A percentile compares a stretch with the other conserved stretches of the same genome.
phyloP scores from a whole-genome alignment of 345 rosid species.

The Boechera retrofracta region DNA sequence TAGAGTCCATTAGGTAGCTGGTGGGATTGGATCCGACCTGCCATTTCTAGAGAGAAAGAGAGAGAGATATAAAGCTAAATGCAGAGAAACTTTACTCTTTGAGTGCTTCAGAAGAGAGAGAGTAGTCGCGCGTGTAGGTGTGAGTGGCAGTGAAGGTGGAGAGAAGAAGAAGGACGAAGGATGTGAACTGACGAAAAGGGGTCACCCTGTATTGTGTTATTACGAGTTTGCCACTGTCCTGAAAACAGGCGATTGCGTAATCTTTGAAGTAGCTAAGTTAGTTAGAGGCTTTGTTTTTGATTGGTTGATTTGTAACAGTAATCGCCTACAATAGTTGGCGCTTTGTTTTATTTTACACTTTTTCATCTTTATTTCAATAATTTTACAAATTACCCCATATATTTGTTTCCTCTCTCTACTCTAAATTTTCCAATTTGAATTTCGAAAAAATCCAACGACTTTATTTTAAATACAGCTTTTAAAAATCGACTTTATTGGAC shows the following conservation, averaged over 20 bases:
- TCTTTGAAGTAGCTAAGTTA: conserved; percentile 30
- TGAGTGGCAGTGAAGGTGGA: conserved; percentile 41
- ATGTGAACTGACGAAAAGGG: conserved; percentile 45
- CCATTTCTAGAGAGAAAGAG: conserved; percentile 55
- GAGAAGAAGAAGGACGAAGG: conserved; percentile 27
- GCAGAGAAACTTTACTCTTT: conserved; percentile 47
- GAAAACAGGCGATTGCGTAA: conserved; percentile 14
- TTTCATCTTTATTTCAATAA: neutral
- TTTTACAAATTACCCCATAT: conserved; percentile 8
- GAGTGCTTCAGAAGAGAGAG: conserved; percentile 44
- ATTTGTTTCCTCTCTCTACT: neutral
- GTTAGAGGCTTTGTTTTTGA: conserved; percentile 4
- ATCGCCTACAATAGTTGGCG: conserved; percentile 29
- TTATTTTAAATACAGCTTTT: neutral
- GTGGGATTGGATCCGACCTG: conserved; percentile 78
- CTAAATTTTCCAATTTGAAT: neutral
- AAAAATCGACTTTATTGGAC: neutral
- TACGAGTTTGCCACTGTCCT: conserved; percentile 43
- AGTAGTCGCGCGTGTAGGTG: conserved; percentile 41
- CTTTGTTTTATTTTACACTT: conserved; percentile 35
- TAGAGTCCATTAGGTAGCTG: conserved; percentile 83
- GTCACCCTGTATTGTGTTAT: neutral
- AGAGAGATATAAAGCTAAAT: conserved; percentile 28
- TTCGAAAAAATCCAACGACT: neutral
- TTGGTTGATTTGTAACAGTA: conserved; percentile 42